Evolutionary conservation across 1,284 basidiomycete species (phyloP).

Genomic region (Gomphus sp.): DNA sequence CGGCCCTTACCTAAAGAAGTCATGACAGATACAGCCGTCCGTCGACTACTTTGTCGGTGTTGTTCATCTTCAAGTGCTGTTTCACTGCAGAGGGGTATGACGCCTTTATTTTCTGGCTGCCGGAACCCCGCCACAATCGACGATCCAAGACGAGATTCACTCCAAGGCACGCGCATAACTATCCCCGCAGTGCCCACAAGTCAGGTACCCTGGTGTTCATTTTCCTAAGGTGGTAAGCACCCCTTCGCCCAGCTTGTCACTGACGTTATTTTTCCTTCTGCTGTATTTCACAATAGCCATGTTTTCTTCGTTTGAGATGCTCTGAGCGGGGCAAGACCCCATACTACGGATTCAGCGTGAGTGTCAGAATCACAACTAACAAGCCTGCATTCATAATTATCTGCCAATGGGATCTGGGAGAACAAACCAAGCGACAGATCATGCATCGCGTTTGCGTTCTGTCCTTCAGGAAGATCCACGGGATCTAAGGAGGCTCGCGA

Average conservation of each 20-base stretch:
- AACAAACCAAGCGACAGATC: slow-evolving; percentile 9
- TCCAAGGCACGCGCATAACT: slow-evolving; percentile 5
- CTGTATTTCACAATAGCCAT: slow-evolving; percentile 10
- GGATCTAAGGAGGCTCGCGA: neutral
- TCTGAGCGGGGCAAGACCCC: slow-evolving; percentile 9
- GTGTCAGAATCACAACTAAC: neutral
- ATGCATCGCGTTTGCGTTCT: slow-evolving; percentile 5
- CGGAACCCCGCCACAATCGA: slow-evolving; percentile 4
- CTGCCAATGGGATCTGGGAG: no score
- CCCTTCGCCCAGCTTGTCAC: slow-evolving; percentile 10
- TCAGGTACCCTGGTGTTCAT: neutral
- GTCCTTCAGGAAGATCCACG: neutral
- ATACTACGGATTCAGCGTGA: slow-evolving; percentile 9
- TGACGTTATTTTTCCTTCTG: slow-evolving; percentile 5
- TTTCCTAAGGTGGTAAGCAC: slow-evolving; percentile 5
- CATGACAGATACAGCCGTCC: slow-evolving; percentile 6
- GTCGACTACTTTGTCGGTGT: neutral
- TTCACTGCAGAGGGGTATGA: slow-evolving; percentile 3
- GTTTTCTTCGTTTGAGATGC: slow-evolving; percentile 8
- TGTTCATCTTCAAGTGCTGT: neutral
- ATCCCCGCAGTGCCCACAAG: slow-evolving; percentile 6
- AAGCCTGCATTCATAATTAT: neutral
- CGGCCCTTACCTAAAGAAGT: slow-evolving; percentile 7
- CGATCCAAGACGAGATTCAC: slow-evolving; percentile 7
- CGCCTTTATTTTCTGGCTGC: slow-evolving; percentile 6